These are phyloP conservation scores for Croton laevigatus DNA, from an alignment of 441 rosid species.

Conservation along the genomic window DNA sequence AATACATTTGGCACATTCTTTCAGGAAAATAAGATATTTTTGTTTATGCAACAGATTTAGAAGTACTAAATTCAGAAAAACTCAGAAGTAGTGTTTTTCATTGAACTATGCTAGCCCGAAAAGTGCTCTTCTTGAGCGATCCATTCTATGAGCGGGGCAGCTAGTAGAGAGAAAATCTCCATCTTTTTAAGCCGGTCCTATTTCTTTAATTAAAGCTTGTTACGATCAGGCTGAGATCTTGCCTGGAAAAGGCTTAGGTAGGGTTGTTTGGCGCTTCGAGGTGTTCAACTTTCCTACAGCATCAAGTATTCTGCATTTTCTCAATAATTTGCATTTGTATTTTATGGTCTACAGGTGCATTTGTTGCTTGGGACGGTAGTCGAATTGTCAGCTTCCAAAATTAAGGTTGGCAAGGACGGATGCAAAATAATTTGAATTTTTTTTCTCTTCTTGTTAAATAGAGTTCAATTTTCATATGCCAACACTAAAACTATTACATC, in stretches of 20 bases:
- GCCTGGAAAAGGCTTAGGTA: no score
- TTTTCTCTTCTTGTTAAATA: not conserved
- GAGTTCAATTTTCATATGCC: not conserved
- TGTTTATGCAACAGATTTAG: not conserved
- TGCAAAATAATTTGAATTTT: not conserved
- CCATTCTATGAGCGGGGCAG: no score
- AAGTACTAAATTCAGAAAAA: not conserved
- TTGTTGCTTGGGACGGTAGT: constrained; percentile 1
- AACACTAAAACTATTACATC: not conserved
- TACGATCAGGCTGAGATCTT: no score
- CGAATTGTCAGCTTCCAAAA: not conserved
- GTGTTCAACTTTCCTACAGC: not conserved
- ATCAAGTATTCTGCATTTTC: not conserved
- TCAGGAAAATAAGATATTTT: not conserved
- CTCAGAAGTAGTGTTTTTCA: not conserved
- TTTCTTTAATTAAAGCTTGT: no score
- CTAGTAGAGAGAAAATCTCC: no score
- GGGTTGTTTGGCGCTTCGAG: no score
- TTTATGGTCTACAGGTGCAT: constrained; percentile 12
- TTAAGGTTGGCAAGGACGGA: not conserved
- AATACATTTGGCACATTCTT: not conserved
- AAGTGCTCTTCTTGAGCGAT: no score
- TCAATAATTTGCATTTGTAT: not conserved
- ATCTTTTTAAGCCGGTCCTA: no score
- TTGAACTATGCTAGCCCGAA: not conserved